A percentile compares a stretch with the other conserved stretches of the same genome.
These are phyloP conservation scores for Fennellomyces sp. DNA, from an alignment of 371 early-diverging fungal genomes.

Conservation along the genomic window DNA sequence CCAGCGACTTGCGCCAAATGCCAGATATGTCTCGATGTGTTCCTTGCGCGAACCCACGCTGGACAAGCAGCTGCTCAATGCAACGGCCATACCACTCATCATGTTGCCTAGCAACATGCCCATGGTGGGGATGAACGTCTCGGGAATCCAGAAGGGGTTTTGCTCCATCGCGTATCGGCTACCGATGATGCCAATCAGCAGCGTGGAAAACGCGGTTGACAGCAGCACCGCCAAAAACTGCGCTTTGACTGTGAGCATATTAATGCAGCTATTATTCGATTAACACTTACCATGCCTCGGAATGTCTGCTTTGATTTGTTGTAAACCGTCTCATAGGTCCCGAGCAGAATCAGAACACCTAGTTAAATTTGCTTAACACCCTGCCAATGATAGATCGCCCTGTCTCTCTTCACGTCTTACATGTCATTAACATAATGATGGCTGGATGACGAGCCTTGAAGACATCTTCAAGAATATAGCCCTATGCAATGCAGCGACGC, in stretches of 20 bases:
- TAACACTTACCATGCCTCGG: constrained; percentile 52
- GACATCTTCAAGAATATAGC: constrained; percentile 63
- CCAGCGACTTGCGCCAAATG: constrained; percentile 87
- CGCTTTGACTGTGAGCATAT: background rate
- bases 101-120: constrained; percentile 88
- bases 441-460: constrained; percentile 62
- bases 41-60: constrained; percentile 65
- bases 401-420: constrained; percentile 29
- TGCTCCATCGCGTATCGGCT: constrained; percentile 76
- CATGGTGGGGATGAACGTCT: constrained; percentile 84
- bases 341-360: constrained; percentile 53
- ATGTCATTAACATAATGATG: constrained; percentile 60
- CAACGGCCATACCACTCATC: constrained; percentile 86
- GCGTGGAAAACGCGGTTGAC: constrained; percentile 50
- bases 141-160: constrained; percentile 73
- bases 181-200: constrained; percentile 63
- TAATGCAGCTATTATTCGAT: no score
- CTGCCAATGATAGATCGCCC: no score
- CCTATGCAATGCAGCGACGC: constrained; percentile 23
- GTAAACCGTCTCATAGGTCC: constrained; percentile 62
- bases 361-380: no score
- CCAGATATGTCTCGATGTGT: constrained; percentile 66
- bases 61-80: constrained; percentile 61
- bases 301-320: constrained; percentile 57
- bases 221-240: constrained; percentile 55